Evolutionary conservation across 2,329 filamentous ascomycete genomes (phyloP).

Genomic region (Colletotrichum orbiculare): DNA sequence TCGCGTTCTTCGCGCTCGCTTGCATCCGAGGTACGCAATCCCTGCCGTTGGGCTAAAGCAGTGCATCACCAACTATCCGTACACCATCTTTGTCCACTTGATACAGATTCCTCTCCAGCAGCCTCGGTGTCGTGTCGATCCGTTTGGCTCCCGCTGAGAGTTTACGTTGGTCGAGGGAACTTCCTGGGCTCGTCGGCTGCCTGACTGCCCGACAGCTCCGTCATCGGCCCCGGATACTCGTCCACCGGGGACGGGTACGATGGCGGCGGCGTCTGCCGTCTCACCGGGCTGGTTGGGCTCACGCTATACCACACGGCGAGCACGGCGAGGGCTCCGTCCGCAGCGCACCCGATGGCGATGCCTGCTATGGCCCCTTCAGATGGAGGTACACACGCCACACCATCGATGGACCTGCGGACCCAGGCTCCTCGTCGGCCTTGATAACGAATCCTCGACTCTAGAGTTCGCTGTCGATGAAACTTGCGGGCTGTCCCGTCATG

Average conservation of each 20-base stretch:
- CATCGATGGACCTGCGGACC: background rate
- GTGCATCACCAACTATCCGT: background rate
- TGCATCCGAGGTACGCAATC: background rate
- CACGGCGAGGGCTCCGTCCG: constrained; percentile 3
- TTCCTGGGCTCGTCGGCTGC: constrained; percentile 23
- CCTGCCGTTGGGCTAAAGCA: background rate
- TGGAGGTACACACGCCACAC: background rate
- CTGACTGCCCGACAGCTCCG: constrained; percentile 17
- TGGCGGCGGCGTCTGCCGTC: constrained; percentile 26
- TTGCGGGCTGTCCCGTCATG: constrained; percentile 7
- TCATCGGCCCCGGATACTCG: constrained; percentile 16
- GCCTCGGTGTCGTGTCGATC: constrained; percentile 2
- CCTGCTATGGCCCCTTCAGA: constrained; percentile 15
- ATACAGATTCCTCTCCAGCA: background rate
- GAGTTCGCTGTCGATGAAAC: constrained; percentile 27
- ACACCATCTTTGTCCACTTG: background rate
- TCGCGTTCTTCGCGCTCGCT: background rate
- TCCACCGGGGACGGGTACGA: constrained; percentile 25
- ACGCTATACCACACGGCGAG: constrained; percentile 25
- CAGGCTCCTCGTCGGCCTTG: constrained; percentile 7
- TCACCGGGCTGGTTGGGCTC: constrained; percentile 19
- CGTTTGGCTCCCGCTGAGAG: constrained; percentile 8
- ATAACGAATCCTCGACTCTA: constrained; percentile 26
- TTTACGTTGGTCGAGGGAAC: constrained; percentile 14
- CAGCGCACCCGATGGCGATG: constrained; percentile 20